A percentile compares a stretch with the other conserved stretches of the same genome.
phyloP scores from a whole-genome alignment of 257 asterid species.

The Nicotiana paniculata region DNA sequence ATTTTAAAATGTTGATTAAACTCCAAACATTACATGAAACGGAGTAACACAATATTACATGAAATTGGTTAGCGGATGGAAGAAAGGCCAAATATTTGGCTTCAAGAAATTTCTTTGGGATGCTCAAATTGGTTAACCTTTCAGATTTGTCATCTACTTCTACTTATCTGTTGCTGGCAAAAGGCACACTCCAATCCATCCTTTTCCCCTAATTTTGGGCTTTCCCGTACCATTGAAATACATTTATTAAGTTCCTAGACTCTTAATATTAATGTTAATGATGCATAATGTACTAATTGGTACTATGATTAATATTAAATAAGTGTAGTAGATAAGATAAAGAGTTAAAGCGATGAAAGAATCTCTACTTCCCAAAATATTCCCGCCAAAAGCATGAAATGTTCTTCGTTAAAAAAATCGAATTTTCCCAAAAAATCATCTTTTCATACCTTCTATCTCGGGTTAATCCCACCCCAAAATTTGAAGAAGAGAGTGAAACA shows the following conservation, averaged over 20 bases:
- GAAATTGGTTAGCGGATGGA: no score
- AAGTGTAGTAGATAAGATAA: background rate
- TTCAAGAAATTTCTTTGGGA: background rate
- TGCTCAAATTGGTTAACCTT: slow-evolving; percentile 1
- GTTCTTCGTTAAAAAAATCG: slow-evolving; percentile 3
- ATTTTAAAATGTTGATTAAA: no score
- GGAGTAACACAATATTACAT: no score
- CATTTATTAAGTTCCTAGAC: background rate
- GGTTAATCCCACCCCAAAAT: no score
- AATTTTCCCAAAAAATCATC: no score
- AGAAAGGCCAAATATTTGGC: background rate
- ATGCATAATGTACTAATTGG: background rate
- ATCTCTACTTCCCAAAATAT: slow-evolving; percentile 11
- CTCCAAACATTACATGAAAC: no score
- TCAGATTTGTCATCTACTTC: background rate
- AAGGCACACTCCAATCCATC: background rate
- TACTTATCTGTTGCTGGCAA: background rate
- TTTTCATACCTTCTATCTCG: no score
- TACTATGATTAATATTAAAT: background rate
- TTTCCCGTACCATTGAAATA: background rate
- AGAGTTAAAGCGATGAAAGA: background rate
- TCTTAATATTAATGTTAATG: no score
- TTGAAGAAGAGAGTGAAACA: no score
- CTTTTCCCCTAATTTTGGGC: slow-evolving; percentile 1
- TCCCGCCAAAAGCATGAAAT: slow-evolving; percentile 22